A percentile compares a stretch with the other conserved stretches of the same genome.
Conservation (phyloP, 352 stramenopile species). For the Phytophthora sansomeana region DNA sequence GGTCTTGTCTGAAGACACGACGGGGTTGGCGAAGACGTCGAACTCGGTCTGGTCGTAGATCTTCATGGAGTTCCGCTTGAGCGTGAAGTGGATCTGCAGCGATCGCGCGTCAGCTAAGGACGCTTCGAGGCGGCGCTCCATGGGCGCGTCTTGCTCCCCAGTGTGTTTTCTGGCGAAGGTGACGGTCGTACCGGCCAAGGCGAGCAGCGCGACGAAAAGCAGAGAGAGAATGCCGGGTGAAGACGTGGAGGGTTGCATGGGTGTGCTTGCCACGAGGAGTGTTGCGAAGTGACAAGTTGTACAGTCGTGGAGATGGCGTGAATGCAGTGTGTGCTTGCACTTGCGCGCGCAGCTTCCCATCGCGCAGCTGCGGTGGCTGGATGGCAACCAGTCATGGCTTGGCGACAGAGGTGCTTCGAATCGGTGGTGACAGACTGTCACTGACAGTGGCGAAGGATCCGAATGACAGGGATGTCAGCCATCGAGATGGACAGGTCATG, state of each 20-base stretch:
- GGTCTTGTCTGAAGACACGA: conserved; percentile 26
- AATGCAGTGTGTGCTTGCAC: conserved; percentile 10
- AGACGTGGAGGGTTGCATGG: conserved; percentile 6
- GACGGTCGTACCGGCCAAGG: conserved; percentile 1
- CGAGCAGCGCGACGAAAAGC: conserved; percentile 11
- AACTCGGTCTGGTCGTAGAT: conserved; percentile 41
- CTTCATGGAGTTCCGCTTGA: conserved; percentile 47
- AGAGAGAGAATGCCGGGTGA: conserved; percentile 9
- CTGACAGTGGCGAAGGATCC: conserved; percentile 10
- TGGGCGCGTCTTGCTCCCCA: not conserved
- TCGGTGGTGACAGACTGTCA: too few relatives aligned
- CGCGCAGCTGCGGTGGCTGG: conserved; percentile 20
- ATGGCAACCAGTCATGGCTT: conserved; percentile 10
- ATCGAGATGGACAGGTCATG: not conserved
- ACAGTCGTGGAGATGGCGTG: not conserved
- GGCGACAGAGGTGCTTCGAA: conserved; percentile 12
- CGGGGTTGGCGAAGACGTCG: conserved; percentile 44
- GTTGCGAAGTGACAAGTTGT: conserved; percentile 21
- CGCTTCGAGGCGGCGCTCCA: conserved; percentile 5
- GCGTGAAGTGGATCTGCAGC: conserved; percentile 37
- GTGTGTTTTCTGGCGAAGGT: not conserved
- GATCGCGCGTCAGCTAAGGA: conserved; percentile 37
- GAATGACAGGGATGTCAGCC: conserved; percentile 23
- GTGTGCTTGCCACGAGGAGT: not conserved
- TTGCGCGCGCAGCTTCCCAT: conserved; percentile 8